Evolutionary conservation across 2,329 filamentous ascomycete species (phyloP), one percentile per base, ranked within the genome.

Genomic region (Aureobasidium sp.): DNA sequence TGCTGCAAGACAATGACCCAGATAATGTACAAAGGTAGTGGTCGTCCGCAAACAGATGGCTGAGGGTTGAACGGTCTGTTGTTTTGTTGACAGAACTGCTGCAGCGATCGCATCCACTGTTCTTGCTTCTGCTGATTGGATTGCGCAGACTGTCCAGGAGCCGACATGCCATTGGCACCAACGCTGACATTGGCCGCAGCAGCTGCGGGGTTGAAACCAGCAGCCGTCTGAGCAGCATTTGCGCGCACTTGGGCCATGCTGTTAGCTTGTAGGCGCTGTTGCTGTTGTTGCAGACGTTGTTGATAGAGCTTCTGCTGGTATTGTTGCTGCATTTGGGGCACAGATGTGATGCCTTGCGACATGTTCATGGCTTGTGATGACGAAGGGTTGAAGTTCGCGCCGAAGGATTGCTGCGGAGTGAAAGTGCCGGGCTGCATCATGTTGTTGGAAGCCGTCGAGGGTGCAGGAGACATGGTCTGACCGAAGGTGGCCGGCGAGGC

Each of bases 401-500:
- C 34, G 51, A 61, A 62, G 37, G 58, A 64, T 59, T 62, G 66
- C 44, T 64, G 64, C 61, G 67, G 67, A 51, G 66, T 66, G 37
- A 82, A 80, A 62, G 81, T 76, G 41, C 55, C 54, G 7, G 44
- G 37, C 30, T 62, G 61, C 54, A 53, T 53, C 54, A 62, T 59
- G 32, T 54, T 62, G 42, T 62, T 85, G 32, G 80, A 82, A 67
- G 90, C 87, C 64, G 94, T 89, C 29, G 89, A 88, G 16, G 88
- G 84, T 16, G 88, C 84, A 11, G 90, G 89, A 3, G 90, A 94
- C 63, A 87, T 82, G 70, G 92, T 89, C 16, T 89, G 89, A 1
- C 89, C 92, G 73, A 95, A 96, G 1, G 91, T 90, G 74, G 94
- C 93, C 3, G 94, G 93, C 36, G 94, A 97, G 47, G 91, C 88